Evolutionary conservation across 768 basidiomycete species (phyloP).

Genomic region (Sistotremastrum niveocremeum): DNA sequence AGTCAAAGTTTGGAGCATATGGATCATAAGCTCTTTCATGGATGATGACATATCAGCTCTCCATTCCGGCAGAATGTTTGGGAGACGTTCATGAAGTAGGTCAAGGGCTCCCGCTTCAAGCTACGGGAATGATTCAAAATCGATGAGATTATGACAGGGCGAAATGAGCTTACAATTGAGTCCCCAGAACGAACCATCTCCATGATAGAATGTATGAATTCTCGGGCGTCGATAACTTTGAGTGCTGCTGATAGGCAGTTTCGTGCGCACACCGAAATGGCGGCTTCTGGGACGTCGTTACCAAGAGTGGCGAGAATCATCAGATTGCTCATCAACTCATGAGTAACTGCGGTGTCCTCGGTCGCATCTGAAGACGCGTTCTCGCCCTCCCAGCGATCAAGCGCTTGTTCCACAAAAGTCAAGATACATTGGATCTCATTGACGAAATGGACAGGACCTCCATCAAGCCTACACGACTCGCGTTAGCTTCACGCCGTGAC

Average conservation of each 20-base stretch:
- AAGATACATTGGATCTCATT: too few relatives aligned
- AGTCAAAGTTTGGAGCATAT: too few relatives aligned
- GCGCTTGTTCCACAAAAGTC: too few relatives aligned
- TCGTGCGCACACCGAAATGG: conserved; percentile 21
- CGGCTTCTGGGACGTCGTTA: background rate
- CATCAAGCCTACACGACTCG: too few relatives aligned
- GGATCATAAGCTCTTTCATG: conserved; percentile 36
- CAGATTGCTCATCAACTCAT: conserved; percentile 1
- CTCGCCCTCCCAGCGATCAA: too few relatives aligned
- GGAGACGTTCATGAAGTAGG: conserved; percentile 53
- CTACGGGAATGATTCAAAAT: conserved; percentile 21
- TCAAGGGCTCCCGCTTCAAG: conserved; percentile 55
- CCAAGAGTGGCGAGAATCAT: conserved; percentile 1
- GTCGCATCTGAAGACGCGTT: conserved; percentile 6
- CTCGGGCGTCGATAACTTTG: conserved; percentile 49
- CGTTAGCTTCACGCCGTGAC: too few relatives aligned
- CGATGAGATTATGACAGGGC: background rate
- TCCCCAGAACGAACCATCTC: conserved; percentile 44
- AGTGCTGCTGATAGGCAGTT: conserved; percentile 40
- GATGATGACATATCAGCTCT: conserved; percentile 37
- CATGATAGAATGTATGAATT: conserved; percentile 49
- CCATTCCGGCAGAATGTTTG: conserved; percentile 38
- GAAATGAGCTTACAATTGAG: conserved; percentile 28
- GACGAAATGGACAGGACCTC: too few relatives aligned
- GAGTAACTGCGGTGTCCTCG: background rate